Percentiles rank a stretch among this genome's conserved stretches.
phyloP scores from a whole-genome alignment of 371 early-diverging fungal species.

The Smittium culicis region DNA sequence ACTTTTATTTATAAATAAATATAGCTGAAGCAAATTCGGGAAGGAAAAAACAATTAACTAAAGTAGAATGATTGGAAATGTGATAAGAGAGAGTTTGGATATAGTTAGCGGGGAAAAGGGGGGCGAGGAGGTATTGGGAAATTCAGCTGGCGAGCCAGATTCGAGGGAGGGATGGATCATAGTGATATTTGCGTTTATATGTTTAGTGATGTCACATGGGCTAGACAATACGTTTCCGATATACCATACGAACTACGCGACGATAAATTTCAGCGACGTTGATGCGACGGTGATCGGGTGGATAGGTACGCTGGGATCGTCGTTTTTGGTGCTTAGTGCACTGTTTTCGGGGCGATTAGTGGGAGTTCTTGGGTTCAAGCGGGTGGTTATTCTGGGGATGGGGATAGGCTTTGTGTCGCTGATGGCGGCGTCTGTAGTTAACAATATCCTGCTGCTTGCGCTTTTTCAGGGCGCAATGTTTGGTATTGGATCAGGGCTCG shows the following conservation, averaged over 20 bases:
- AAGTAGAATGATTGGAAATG: too few species aligned
- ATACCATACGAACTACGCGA: constrained; percentile 29
- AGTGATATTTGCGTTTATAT: constrained; percentile 23
- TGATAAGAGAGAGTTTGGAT: too few species aligned
- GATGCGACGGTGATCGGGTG: constrained; percentile 23
- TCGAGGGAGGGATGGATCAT: constrained; percentile 32
- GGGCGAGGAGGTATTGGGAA: neutral
- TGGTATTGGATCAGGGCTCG: constrained; percentile 35
- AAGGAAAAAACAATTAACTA: too few species aligned
- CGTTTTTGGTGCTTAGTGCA: constrained; percentile 39
- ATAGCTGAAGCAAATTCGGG: too few species aligned
- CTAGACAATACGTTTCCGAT: constrained; percentile 33
- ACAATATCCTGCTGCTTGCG: constrained; percentile 43
- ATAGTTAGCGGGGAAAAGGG: too few species aligned
- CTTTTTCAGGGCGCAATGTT: constrained; percentile 47
- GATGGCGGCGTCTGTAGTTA: constrained; percentile 40
- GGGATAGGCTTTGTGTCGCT: constrained; percentile 36
- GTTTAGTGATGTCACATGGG: constrained; percentile 29
- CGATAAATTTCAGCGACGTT: constrained; percentile 20
- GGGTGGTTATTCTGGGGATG: constrained; percentile 42
- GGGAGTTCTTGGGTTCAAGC: constrained; percentile 37
- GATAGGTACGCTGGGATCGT: constrained; percentile 39
- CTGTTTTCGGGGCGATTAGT: constrained; percentile 47
- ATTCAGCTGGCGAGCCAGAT: constrained; percentile 15
- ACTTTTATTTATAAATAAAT: too few species aligned